These are phyloP conservation scores for Phylloporus arenicola DNA, from an alignment of 768 basidiomycete species.

Conservation along the genomic window DNA sequence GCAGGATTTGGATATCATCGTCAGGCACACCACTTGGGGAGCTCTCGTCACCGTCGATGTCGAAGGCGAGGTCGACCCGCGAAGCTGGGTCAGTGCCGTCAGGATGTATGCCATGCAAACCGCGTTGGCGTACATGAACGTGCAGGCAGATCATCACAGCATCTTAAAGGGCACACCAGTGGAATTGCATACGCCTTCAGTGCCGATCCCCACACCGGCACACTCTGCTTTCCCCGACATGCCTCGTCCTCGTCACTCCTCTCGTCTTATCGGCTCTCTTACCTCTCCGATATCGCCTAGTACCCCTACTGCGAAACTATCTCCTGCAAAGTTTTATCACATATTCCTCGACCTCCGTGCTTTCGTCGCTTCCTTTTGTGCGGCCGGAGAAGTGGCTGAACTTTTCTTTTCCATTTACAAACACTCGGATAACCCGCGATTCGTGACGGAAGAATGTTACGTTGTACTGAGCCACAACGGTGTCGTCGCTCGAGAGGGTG, in stretches of 20 bases:
- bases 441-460: conserved; percentile 92
- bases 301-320: conserved; percentile 26
- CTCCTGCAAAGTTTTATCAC: conserved; percentile 76
- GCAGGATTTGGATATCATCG: conserved; percentile 91
- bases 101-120: conserved; percentile 91
- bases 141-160: conserved; percentile 37
- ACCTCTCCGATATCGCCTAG: conserved; percentile 12
- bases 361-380: conserved; percentile 86
- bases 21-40: conserved; percentile 91
- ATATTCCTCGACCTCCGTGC: conserved; percentile 87
- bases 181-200: conserved; percentile 40
- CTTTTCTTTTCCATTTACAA: conserved; percentile 92
- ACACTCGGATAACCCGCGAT: conserved; percentile 66
- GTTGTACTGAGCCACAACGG: conserved; percentile 89
- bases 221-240: conserved; percentile 69
- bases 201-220: conserved; percentile 53
- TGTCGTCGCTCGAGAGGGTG: conserved; percentile 73
- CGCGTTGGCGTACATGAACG: conserved; percentile 70
- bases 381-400: conserved; percentile 88
- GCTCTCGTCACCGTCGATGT: conserved; percentile 86
- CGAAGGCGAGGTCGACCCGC: conserved; percentile 72
- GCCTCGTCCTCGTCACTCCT: conserved; percentile 24
- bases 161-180: conserved; percentile 29
- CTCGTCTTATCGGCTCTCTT: conserved; percentile 35
- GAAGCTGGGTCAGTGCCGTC: conserved; percentile 85